A percentile compares a stretch with the other conserved stretches of the same genome.
Conservation (phyloP, 2,329 filamentous ascomycete species). For the Magnaporthiopsis incrustans region DNA sequence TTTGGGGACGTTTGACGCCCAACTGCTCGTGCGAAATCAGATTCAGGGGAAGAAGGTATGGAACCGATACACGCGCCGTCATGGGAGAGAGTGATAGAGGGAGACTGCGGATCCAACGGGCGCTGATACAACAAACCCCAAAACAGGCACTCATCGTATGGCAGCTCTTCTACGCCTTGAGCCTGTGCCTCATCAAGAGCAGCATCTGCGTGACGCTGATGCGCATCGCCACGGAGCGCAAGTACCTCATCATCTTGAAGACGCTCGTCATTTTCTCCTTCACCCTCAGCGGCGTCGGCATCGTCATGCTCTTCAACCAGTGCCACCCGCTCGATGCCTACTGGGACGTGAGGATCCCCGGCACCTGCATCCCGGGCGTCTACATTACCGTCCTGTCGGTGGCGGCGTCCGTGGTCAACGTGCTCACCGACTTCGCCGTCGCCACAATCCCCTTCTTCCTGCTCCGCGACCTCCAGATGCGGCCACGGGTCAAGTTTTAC, state of each 20-base stretch:
- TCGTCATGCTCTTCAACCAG: conserved; percentile 15
- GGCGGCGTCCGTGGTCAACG: conserved; percentile 21
- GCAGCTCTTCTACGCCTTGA: conserved; percentile 7
- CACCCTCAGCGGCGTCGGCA: conserved; percentile 13
- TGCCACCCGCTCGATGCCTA: conserved; percentile 19
- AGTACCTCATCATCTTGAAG: conserved; percentile 9
- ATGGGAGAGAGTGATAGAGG: not conserved
- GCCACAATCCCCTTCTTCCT: conserved; percentile 18
- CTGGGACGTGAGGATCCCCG: conserved; percentile 14
- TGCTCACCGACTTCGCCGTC: conserved; percentile 20
- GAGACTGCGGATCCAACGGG: not conserved
- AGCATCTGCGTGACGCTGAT: conserved; percentile 22
- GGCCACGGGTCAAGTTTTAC: conserved; percentile 10
- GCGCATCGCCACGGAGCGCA: conserved; percentile 16
- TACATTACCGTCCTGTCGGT: conserved; percentile 20
- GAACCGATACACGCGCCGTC: not conserved
- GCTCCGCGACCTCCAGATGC: conserved; percentile 20
- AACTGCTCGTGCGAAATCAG: not conserved
- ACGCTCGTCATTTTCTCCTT: conserved; percentile 12
- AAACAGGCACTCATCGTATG: conserved; percentile 5
- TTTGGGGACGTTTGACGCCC: conserved; percentile 5
- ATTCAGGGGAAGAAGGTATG: not conserved
- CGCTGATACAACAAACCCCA: not conserved
- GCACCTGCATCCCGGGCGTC: conserved; percentile 16
- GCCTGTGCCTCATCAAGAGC: conserved; percentile 14